Conservation (phyloP, 2,329 filamentous ascomycete genomes). For the Sporothrix mexicana region DNA sequence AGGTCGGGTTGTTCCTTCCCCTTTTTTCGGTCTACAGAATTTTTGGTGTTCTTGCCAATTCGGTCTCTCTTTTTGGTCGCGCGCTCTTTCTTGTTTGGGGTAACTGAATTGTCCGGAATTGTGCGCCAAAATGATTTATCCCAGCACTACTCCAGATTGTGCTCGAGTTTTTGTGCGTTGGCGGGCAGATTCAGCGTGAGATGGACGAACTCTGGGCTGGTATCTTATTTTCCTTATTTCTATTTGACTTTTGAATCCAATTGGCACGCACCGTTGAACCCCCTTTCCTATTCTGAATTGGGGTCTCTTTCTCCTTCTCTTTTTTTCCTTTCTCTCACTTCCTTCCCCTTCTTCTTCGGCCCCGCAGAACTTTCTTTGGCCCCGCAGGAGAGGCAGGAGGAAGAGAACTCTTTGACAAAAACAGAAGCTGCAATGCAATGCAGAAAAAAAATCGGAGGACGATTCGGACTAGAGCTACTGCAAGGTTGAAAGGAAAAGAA, state of each 20-base stretch:
- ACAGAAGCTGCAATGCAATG: constrained; percentile 25
- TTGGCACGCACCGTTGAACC: neutral
- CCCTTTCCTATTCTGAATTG: constrained; percentile 1
- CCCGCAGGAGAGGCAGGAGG: neutral
- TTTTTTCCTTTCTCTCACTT: neutral
- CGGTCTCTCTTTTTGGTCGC: neutral
- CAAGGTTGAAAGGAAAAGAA: constrained; percentile 1
- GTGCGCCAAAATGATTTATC: neutral
- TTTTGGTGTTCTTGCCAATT: constrained; percentile 4
- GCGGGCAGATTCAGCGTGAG: neutral
- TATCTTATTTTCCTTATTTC: neutral
- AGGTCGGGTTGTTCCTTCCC: constrained; percentile 21
- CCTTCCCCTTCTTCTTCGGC: constrained; percentile 23
- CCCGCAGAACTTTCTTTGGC: constrained; percentile 28
- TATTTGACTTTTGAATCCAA: neutral
- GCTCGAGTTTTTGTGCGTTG: neutral
- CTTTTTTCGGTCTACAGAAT: neutral
- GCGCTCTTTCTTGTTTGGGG: neutral
- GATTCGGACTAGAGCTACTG: constrained; percentile 11
- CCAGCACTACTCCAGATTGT: neutral
- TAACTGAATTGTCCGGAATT: neutral
- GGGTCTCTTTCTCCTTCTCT: no score
- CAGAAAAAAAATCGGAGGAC: constrained; percentile 2
- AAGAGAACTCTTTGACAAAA: constrained; percentile 28
- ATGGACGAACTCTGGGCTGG: neutral